Evolutionary conservation across 2,329 filamentous ascomycete species (phyloP).

Genomic region (Huntiella moniliformis): DNA sequence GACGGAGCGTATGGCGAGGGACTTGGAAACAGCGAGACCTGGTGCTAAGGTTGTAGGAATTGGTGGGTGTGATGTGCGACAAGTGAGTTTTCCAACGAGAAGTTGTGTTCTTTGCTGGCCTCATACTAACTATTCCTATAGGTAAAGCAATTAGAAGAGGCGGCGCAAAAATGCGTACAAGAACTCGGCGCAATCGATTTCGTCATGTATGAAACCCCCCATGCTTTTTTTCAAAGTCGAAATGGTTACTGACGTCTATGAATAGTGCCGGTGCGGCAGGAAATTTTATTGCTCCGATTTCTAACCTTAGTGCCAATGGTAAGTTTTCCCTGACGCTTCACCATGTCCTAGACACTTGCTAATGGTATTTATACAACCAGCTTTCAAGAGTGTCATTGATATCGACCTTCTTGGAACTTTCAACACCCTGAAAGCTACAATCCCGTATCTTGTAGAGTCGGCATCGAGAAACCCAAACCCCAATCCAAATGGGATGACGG

Average conservation of each 20-base stretch:
- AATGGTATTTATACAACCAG: slow-evolving; percentile 18
- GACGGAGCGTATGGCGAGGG: slow-evolving; percentile 60
- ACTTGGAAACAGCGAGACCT: slow-evolving; percentile 59
- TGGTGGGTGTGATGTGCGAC: slow-evolving; percentile 60
- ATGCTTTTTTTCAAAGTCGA: not conserved
- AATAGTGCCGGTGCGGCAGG: slow-evolving; percentile 76
- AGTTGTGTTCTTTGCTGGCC: slow-evolving; percentile 8
- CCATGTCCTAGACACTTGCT: too few relatives aligned
- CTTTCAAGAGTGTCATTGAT: slow-evolving; percentile 88
- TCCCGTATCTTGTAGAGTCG: slow-evolving; percentile 66
- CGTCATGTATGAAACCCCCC: slow-evolving; percentile 51
- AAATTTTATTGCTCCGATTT: slow-evolving; percentile 80
- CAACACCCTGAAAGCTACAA: slow-evolving; percentile 83
- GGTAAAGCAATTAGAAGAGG: slow-evolving; percentile 46
- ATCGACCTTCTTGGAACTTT: slow-evolving; percentile 90
- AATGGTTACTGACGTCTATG: slow-evolving; percentile 1
- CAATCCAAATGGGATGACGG: slow-evolving; percentile 43
- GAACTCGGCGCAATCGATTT: slow-evolving; percentile 83
- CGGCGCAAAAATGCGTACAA: slow-evolving; percentile 59
- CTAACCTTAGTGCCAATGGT: slow-evolving; percentile 56
- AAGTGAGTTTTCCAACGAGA: slow-evolving; percentile 26
- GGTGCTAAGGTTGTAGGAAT: slow-evolving; percentile 78
- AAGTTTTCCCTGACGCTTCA: not conserved
- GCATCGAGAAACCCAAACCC: slow-evolving; percentile 35
- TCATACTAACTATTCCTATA: slow-evolving; percentile 15